Percentiles rank a stretch among this genome's conserved stretches.
phyloP scores from a whole-genome alignment of 169 alveolate genomes.

The Plasmodium malariae region DNA sequence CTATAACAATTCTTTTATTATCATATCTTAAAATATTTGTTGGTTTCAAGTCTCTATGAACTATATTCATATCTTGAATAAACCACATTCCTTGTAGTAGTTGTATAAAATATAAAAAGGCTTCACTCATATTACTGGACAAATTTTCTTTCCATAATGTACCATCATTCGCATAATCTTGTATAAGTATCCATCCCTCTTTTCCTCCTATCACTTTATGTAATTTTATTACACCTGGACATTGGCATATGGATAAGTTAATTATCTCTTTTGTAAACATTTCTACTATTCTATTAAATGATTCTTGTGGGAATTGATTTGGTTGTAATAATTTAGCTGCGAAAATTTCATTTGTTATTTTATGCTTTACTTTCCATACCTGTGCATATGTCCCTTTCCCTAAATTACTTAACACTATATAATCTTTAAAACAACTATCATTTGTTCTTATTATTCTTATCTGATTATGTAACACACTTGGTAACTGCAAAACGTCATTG shows the following conservation, averaged over 20 bases:
- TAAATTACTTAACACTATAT: constrained; percentile 70
- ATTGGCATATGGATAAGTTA: constrained; percentile 85
- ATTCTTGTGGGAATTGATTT: constrained; percentile 83
- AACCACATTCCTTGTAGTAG: constrained; percentile 85
- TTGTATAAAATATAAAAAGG: constrained; percentile 86
- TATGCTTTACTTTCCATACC: constrained; percentile 86
- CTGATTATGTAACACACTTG: constrained; percentile 59
- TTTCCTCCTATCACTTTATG: constrained; percentile 86
- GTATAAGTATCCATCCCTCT: constrained; percentile 87
- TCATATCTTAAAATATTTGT: constrained; percentile 84
- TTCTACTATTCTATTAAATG: constrained; percentile 83
- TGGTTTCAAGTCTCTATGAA: constrained; percentile 87
- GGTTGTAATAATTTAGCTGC: constrained; percentile 90
- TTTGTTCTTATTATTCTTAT: constrained; percentile 57
- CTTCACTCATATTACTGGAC: constrained; percentile 82
- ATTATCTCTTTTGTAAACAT: constrained; percentile 87
- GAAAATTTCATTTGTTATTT: constrained; percentile 81
- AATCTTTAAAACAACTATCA: constrained; percentile 71
- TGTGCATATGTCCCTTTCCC: constrained; percentile 89
- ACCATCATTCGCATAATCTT: constrained; percentile 88
- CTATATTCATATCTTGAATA: constrained; percentile 84
- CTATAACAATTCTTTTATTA: constrained; percentile 82
- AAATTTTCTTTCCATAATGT: constrained; percentile 87
- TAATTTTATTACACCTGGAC: constrained; percentile 88
- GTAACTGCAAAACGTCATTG: constrained; percentile 65